Evolutionary conservation across 371 early-diverging fungal species (phyloP).

Genomic region (Mortierella sp.): DNA sequence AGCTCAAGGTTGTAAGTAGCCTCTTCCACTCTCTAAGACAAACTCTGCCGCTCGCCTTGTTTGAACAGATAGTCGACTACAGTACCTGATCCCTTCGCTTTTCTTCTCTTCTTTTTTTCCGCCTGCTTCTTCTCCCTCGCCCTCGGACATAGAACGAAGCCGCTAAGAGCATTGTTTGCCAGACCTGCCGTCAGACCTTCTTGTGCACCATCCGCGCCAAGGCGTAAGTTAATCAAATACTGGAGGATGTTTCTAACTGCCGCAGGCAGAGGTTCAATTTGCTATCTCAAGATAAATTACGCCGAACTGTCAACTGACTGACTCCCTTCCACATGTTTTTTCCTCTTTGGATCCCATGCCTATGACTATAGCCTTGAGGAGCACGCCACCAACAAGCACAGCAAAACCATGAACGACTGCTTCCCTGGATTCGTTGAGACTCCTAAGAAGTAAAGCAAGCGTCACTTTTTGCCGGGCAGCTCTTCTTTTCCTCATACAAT

Average conservation of each 20-base stretch:
- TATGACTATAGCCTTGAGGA: constrained; percentile 66
- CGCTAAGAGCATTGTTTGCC: constrained; percentile 86
- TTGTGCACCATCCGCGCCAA: constrained; percentile 84
- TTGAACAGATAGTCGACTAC: neutral
- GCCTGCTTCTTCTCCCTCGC: constrained; percentile 3
- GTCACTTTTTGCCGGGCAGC: neutral
- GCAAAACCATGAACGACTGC: constrained; percentile 83
- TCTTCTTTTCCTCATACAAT: neutral
- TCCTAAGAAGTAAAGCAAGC: constrained; percentile 48
- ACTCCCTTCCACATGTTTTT: neutral
- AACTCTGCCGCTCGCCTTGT: neutral
- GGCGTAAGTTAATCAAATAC: constrained; percentile 62
- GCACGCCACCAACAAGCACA: constrained; percentile 87
- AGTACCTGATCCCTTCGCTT: constrained; percentile 11
- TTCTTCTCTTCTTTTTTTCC: constrained; percentile 7
- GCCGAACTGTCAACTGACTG: neutral
- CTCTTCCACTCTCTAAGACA: neutral
- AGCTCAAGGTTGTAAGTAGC: constrained; percentile 81
- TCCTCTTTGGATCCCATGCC: neutral
- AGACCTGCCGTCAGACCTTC: constrained; percentile 85
- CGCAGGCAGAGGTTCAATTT: no score
- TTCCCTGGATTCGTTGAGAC: constrained; percentile 77
- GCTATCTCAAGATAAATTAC: neutral
- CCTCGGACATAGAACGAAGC: constrained; percentile 71
- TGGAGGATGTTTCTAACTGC: neutral